These are phyloP conservation scores for Citeromyces matritensis DNA, from an alignment of 805 yeast species.

Conservation along the genomic window DNA sequence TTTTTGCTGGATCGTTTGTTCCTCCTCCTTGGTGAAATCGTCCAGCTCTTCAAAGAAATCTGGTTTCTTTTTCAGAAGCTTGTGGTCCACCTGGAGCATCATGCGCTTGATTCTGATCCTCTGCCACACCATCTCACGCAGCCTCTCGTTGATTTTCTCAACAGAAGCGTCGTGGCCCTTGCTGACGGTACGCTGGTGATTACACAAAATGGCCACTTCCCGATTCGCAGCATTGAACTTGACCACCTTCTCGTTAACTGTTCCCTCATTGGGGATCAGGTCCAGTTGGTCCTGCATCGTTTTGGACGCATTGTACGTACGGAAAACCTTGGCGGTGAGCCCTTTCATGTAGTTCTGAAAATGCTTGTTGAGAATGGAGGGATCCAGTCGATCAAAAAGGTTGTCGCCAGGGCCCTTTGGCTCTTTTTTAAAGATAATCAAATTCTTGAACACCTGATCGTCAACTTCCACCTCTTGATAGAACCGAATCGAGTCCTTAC, in stretches of 20 bases:
- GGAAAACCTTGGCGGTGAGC: constrained; percentile 89
- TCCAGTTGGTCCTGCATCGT: constrained; percentile 94
- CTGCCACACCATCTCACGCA: constrained; percentile 77
- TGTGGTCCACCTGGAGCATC: constrained; percentile 51
- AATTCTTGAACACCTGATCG: constrained; percentile 79
- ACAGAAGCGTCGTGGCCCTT: constrained; percentile 75
- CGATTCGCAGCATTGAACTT: constrained; percentile 90
- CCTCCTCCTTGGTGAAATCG: constrained; percentile 52
- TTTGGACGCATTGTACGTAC: constrained; percentile 92
- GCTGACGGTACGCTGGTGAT: constrained; percentile 88
- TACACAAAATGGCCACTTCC: constrained; percentile 90
- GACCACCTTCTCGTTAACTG: constrained; percentile 76
- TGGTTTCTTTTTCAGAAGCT: constrained; percentile 28
- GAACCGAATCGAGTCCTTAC: constrained; percentile 88
- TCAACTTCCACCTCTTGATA: constrained; percentile 90
- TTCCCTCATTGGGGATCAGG: constrained; percentile 71
- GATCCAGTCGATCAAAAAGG: constrained; percentile 81
- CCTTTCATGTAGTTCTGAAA: constrained; percentile 87
- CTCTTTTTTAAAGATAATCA: constrained; percentile 71
- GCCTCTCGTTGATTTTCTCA: constrained; percentile 60
- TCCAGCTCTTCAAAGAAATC: constrained; percentile 54
- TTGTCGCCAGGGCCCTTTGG: constrained; percentile 92
- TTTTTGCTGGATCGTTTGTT: constrained; percentile 37
- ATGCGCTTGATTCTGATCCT: constrained; percentile 59
- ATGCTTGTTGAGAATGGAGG: constrained; percentile 69